A percentile compares a stretch with the other conserved stretches of the same genome.
Evolutionary conservation across 1,284 basidiomycete species (phyloP).

Genomic region (Fomitiporia mediterranea): DNA sequence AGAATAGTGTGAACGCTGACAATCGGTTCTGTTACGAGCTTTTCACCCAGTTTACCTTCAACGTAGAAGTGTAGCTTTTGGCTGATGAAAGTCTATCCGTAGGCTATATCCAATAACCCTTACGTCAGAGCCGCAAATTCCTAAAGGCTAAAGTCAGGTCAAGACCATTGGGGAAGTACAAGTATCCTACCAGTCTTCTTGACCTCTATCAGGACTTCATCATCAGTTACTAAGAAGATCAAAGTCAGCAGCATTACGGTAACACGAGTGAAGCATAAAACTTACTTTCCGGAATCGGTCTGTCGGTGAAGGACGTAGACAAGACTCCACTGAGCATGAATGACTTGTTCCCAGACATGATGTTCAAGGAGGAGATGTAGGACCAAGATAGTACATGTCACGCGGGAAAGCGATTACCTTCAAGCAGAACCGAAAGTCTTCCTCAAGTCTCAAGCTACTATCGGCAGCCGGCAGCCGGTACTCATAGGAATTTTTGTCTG

Average conservation of each 20-base stretch:
- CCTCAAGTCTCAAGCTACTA: neutral
- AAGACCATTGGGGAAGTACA: neutral
- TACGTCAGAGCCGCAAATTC: constrained; percentile 89
- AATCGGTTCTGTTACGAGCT: constrained; percentile 76
- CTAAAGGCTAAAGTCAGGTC: constrained; percentile 34
- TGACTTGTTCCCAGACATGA: constrained; percentile 73
- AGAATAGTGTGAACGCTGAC: constrained; percentile 31
- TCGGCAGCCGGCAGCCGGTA: neutral
- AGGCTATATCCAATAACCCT: constrained; percentile 21
- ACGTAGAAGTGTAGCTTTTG: constrained; percentile 71
- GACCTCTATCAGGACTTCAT: constrained; percentile 86
- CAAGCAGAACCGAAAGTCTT: too few species aligned
- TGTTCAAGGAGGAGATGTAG: neutral
- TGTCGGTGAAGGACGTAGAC: constrained; percentile 67
- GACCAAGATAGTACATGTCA: too few species aligned
- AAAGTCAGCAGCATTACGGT: too few species aligned
- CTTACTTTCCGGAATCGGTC: constrained; percentile 73
- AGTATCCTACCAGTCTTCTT: constrained; percentile 76
- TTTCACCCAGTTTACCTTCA: constrained; percentile 75
- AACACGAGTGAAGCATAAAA: too few species aligned
- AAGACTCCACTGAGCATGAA: constrained; percentile 75
- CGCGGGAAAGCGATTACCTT: too few species aligned
- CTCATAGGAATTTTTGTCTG: too few species aligned
- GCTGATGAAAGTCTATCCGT: too few species aligned
- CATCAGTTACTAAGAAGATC: constrained; percentile 46